A percentile compares a stretch with the other conserved stretches of the same genome.
Evolutionary conservation across 2,329 filamentous ascomycete genomes (phyloP).

Genomic region (Pyricularia sp.): DNA sequence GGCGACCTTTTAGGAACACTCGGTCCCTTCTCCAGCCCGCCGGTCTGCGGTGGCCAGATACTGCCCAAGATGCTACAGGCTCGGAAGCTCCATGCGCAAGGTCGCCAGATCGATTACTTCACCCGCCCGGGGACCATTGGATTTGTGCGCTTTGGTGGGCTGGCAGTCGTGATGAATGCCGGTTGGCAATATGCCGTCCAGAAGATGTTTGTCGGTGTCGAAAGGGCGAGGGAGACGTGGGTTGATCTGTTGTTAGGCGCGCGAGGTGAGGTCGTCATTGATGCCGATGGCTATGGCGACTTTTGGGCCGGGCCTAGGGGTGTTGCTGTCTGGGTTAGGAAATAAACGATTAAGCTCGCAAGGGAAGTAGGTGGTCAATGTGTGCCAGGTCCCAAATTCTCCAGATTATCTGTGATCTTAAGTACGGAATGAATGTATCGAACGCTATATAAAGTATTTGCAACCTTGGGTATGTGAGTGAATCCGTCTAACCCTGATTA

Average conservation of each 20-base stretch:
- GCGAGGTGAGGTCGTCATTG: constrained; percentile 42
- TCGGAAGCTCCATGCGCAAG: no score
- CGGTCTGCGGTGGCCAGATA: constrained; percentile 22
- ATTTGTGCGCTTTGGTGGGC: constrained; percentile 18
- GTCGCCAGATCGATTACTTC: no score
- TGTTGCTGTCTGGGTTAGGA: constrained; percentile 45
- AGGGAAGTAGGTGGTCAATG: no score
- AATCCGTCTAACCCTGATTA: no score
- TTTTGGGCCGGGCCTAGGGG: constrained; percentile 42
- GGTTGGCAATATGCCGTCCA: constrained; percentile 31
- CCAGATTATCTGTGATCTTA: no score
- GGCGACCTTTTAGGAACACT: constrained; percentile 54
- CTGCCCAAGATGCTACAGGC: constrained; percentile 11
- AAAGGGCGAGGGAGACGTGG: constrained; percentile 48
- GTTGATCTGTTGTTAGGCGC: constrained; percentile 47
- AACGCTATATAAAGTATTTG: no score
- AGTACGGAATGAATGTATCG: no score
- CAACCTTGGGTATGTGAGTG: no score
- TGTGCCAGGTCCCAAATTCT: no score
- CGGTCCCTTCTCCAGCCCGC: constrained; percentile 19
- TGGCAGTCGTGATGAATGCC: constrained; percentile 46
- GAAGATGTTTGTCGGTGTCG: constrained; percentile 46
- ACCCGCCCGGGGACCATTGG: no score
- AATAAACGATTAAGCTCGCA: no score
- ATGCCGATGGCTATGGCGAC: constrained; percentile 41